phyloP scores from a whole-genome alignment of 2,329 filamentous ascomycete genomes.

The Ceratocystis diversiconidia region DNA sequence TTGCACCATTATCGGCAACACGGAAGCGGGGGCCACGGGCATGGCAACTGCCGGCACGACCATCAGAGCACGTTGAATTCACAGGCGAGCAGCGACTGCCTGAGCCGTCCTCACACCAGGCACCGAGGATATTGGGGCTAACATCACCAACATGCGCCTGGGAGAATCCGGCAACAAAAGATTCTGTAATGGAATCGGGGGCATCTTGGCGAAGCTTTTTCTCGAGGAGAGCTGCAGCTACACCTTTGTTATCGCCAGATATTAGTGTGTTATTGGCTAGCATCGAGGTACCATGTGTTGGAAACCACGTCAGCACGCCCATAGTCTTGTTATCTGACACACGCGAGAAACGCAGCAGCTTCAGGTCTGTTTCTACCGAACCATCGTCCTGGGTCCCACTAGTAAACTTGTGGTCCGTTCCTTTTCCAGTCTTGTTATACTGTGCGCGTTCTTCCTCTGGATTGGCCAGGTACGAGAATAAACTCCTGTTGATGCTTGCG shows the following conservation, averaged over 20 bases:
- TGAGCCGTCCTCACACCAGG: slow-evolving; percentile 77
- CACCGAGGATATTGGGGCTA: slow-evolving; percentile 72
- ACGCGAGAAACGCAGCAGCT: slow-evolving; percentile 59
- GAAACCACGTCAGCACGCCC: slow-evolving; percentile 79
- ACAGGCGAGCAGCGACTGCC: slow-evolving; percentile 57
- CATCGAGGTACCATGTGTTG: slow-evolving; percentile 81
- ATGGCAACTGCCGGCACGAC: slow-evolving; percentile 56
- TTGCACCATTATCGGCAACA: slow-evolving; percentile 54
- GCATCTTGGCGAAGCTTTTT: slow-evolving; percentile 37
- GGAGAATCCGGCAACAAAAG: slow-evolving; percentile 82
- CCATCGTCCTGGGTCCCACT: slow-evolving; percentile 24
- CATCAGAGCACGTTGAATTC: slow-evolving; percentile 69
- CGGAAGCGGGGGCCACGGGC: slow-evolving; percentile 57
- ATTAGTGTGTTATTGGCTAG: slow-evolving; percentile 81
- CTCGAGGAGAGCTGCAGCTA: slow-evolving; percentile 74
- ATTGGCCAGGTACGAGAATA: slow-evolving; percentile 74
- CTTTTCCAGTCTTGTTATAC: slow-evolving; percentile 33
- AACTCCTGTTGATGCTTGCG: slow-evolving; percentile 71
- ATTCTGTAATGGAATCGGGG: slow-evolving; percentile 42
- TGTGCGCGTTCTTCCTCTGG: slow-evolving; percentile 54
- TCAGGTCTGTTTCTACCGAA: slow-evolving; percentile 60
- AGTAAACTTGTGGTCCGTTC: not conserved
- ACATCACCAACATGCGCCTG: slow-evolving; percentile 88
- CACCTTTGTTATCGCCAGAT: slow-evolving; percentile 84
- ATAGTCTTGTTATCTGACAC: slow-evolving; percentile 57